Base-by-base conservation (phyloP, 495 filamentous ascomycete species). In the Cudoniella acicularis region DNA sequence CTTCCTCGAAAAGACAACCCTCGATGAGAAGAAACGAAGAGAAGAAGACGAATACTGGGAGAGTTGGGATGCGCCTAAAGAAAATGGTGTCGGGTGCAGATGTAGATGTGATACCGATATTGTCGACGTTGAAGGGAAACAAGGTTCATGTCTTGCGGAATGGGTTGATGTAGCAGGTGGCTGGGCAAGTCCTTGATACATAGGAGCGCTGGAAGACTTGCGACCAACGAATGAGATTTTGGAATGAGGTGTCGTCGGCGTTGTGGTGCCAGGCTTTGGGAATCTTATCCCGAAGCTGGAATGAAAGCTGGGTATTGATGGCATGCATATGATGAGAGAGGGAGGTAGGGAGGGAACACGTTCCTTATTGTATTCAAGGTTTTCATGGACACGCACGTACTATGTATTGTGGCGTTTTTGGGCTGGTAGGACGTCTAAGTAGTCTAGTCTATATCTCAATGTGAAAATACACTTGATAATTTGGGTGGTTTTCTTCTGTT, bases 71-170 rank as follows among this genome's bases (percentile, higher is more conserved):
- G 72, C 83, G 8, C 87, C 87, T 59, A 91, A 92, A 75, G 92
- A 98, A 77, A 98, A 98, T 67, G 94, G 94, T 55, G 94, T 98
- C 20, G 94, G 94, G 27, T 99, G 94, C 76, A 81, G 94, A 68
- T 99, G 94, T 81, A 87, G 87, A 64, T 99, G 94, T 71, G 94
- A 99, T 70, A 97, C 92, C n/a, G 94, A 98, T 72, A 96, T 98
- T 67, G 87, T 90, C 22, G 94, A 99, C 67, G 92, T 99, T 21
- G 94, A 99, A 73, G 91, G 90, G 72, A 98, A 98, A 75, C 87
- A 92, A 70, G 94, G 95, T 56, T 95, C 89, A 64, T 99, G 94
- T 76, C 77, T 98, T 42, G 77, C 89, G 10, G 92, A 99, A 78
- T 99, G 95, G 95, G 94, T 99, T 10, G 89, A 96, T 54, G 92